Percentiles rank a stretch among this genome's conserved stretches.
Evolutionary conservation across 2,329 filamentous ascomycete species (phyloP).

Genomic region (Fusarium clavum): DNA sequence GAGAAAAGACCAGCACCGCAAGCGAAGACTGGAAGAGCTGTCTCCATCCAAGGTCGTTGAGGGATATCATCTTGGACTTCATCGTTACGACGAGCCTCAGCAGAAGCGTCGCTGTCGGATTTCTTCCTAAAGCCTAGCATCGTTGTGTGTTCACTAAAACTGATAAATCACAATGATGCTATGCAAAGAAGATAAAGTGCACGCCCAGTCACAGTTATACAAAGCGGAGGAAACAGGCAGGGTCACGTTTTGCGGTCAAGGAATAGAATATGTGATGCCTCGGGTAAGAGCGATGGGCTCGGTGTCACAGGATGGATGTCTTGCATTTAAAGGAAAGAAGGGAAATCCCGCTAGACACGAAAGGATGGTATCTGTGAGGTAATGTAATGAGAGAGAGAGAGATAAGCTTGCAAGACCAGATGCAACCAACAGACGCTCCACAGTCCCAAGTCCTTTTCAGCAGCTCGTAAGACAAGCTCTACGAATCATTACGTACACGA

Average conservation of each 20-base stretch:
- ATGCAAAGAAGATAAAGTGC: neutral
- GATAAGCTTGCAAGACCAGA: conserved; percentile 12
- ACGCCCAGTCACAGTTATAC: conserved; percentile 20
- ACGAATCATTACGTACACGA: conserved; percentile 27
- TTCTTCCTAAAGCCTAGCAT: conserved; percentile 40
- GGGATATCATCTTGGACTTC: conserved; percentile 6
- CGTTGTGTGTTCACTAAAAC: neutral
- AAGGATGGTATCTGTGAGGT: neutral
- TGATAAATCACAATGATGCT: neutral
- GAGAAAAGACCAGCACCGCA: conserved; percentile 92
- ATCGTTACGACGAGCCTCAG: conserved; percentile 12
- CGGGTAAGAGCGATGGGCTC: conserved; percentile 1
- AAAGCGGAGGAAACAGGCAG: neutral
- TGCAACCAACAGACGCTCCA: neutral
- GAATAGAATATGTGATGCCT: conserved; percentile 8
- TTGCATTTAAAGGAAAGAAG: conserved; percentile 9
- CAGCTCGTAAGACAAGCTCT: conserved; percentile 9
- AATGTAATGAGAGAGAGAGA: neutral
- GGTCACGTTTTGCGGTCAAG: conserved; percentile 1
- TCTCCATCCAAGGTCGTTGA: conserved; percentile 36
- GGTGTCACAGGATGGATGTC: conserved; percentile 21
- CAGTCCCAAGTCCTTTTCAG: conserved; percentile 10
- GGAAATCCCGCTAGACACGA: neutral
- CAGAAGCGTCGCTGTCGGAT: conserved; percentile 19
- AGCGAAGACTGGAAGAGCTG: conserved; percentile 76